These are phyloP conservation scores for Diaporthe citrichinensis DNA, from an alignment of 2,329 filamentous ascomycete genomes.

Conservation along the genomic window DNA sequence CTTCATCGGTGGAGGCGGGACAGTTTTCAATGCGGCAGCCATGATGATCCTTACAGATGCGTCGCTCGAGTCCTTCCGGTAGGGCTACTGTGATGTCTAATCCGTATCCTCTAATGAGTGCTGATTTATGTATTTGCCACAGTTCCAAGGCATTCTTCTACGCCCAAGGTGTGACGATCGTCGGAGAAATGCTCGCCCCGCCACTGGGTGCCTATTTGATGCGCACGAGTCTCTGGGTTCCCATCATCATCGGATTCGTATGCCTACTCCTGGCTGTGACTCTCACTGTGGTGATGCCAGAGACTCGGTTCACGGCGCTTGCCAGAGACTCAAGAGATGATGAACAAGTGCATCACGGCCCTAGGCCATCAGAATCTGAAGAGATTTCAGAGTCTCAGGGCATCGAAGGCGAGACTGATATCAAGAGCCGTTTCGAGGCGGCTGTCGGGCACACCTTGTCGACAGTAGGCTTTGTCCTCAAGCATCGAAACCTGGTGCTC, in stretches of 20 bases:
- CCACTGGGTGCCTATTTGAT: conserved; percentile 1
- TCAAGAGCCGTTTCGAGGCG: not conserved
- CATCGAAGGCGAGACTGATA: not conserved
- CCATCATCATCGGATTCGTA: not conserved
- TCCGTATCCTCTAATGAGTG: no score
- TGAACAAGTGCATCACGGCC: no score
- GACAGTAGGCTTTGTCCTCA: not conserved
- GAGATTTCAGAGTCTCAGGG: not conserved
- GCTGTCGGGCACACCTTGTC: not conserved
- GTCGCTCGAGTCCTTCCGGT: conserved; percentile 13
- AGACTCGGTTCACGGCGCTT: not conserved
- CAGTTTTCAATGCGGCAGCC: not conserved
- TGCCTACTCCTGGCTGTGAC: not conserved
- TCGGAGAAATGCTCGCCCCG: conserved; percentile 18
- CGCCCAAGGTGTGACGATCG: not conserved
- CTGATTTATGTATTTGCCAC: not conserved
- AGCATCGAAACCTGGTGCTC: not conserved
- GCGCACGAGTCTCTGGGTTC: not conserved
- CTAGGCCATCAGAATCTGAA: not conserved
- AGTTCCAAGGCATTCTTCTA: conserved; percentile 21
- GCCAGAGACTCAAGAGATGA: not conserved
- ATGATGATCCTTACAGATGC: conserved; percentile 22
- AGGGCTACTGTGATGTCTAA: not conserved
- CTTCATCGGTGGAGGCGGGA: conserved; percentile 5
- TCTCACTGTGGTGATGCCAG: not conserved